These are phyloP conservation scores for Meira nashicola DNA, from an alignment of 1,284 basidiomycete species.

Conservation along the genomic window DNA sequence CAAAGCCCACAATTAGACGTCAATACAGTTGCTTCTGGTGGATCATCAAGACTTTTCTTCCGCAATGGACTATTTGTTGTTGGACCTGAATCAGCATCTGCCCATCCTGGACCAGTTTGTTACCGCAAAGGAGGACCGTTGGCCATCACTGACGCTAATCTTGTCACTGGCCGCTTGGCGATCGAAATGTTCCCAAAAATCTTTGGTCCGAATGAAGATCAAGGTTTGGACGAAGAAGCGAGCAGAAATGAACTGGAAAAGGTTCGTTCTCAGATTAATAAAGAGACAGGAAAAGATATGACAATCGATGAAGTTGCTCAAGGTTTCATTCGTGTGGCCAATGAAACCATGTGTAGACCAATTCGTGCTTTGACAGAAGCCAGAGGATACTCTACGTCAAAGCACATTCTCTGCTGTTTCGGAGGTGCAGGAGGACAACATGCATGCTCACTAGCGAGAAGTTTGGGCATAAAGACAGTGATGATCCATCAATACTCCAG, in stretches of 20 bases:
- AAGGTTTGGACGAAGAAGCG: conserved; percentile 65
- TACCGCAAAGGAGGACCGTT: conserved; percentile 51
- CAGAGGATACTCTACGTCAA: conserved; percentile 74
- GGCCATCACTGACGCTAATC: conserved; percentile 51
- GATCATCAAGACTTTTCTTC: conserved; percentile 47
- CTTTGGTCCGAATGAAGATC: conserved; percentile 77
- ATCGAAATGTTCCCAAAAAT: conserved; percentile 68
- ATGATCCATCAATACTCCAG: conserved; percentile 80
- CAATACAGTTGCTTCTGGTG: conserved; percentile 51
- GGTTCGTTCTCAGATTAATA: conserved; percentile 66
- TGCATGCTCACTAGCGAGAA: conserved; percentile 76
- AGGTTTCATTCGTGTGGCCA: conserved; percentile 58
- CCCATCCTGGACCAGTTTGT: conserved; percentile 49
- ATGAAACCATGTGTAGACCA: conserved; percentile 74
- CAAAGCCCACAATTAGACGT: conserved; percentile 68
- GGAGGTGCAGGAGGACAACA: conserved; percentile 89
- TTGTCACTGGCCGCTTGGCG: conserved; percentile 46
- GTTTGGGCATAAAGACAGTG: conserved; percentile 76
- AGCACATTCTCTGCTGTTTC: conserved; percentile 85
- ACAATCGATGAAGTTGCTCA: conserved; percentile 81
- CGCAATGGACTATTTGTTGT: conserved; percentile 49
- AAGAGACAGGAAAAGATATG: conserved; percentile 61
- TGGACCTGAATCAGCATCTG: conserved; percentile 48
- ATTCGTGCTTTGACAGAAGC: conserved; percentile 88
- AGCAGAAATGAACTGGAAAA: conserved; percentile 64